Evolutionary conservation across 768 basidiomycete species (phyloP).

Genomic region (Podaxis sp.): DNA sequence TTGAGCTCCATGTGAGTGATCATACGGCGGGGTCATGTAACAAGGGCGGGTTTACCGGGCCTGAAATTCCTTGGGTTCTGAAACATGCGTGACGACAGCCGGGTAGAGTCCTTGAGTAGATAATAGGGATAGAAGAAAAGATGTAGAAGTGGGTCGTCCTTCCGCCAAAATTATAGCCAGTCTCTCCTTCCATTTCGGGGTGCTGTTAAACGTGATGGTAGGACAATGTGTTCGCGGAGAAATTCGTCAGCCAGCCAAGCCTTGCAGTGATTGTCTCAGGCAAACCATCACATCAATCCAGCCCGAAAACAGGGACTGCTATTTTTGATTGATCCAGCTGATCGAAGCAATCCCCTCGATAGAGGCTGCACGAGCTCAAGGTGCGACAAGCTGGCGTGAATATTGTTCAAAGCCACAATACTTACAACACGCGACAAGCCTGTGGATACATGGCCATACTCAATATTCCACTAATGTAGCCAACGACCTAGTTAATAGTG

Average conservation of each 20-base stretch:
- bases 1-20: background rate
- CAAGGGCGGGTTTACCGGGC: background rate
- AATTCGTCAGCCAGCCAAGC: background rate
- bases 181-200: background rate
- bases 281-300: too few species aligned
- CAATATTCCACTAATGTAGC: too few species aligned
- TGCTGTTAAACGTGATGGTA: background rate
- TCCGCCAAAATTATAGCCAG: background rate
- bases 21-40: background rate
- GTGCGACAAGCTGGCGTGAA: too few species aligned
- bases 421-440: too few species aligned
- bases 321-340: too few species aligned
- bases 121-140: background rate
- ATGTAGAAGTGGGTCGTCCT: background rate
- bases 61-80: background rate
- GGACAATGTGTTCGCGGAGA: background rate
- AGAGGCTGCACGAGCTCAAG: too few species aligned
- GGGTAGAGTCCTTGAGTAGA: background rate
- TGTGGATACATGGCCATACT: too few species aligned
- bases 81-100: background rate
- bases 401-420: too few species aligned
- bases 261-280: background rate
- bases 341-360: too few species aligned
- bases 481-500: constrained; percentile 20
- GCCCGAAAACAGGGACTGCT: too few species aligned